phyloP scores from a whole-genome alignment of 208 protist genomes.

The Crithidia sp. region DNA sequence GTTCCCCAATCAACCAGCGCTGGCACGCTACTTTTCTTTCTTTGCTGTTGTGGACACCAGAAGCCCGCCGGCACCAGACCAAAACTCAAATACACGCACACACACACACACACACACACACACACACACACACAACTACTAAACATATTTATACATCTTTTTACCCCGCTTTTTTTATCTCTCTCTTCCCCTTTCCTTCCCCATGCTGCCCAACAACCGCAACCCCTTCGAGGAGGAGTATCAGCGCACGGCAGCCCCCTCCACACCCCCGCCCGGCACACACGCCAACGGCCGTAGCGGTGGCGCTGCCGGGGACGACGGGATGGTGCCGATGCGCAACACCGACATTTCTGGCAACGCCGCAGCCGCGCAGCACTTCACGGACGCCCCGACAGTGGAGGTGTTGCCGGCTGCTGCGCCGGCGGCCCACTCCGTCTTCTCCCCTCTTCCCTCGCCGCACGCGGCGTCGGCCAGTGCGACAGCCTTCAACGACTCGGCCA shows the following conservation, averaged over 20 bases:
- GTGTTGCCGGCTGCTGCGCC: not conserved
- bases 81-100: no score
- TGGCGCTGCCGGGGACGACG: not conserved
- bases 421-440: not conserved
- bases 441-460: conserved; percentile 11
- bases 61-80: no score
- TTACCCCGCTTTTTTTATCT: not conserved
- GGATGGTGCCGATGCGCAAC: not conserved
- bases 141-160: no score
- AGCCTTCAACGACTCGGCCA: conserved; percentile 20
- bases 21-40: no score
- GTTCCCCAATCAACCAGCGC: no score
- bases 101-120: no score
- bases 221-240: conserved; percentile 39
- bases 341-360: not conserved
- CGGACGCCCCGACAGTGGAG: conserved; percentile 5
- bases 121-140: no score
- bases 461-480: not conserved
- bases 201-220: conserved; percentile 24
- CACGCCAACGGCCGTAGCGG: not conserved
- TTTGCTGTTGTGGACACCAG: no score
- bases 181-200: not conserved
- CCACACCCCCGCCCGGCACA: not conserved
- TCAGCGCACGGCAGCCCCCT: conserved; percentile 16
- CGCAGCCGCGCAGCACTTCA: not conserved